Evolutionary conservation across 352 stramenopile genomes (phyloP).

Genomic region (Thalassiosira pacifica): DNA sequence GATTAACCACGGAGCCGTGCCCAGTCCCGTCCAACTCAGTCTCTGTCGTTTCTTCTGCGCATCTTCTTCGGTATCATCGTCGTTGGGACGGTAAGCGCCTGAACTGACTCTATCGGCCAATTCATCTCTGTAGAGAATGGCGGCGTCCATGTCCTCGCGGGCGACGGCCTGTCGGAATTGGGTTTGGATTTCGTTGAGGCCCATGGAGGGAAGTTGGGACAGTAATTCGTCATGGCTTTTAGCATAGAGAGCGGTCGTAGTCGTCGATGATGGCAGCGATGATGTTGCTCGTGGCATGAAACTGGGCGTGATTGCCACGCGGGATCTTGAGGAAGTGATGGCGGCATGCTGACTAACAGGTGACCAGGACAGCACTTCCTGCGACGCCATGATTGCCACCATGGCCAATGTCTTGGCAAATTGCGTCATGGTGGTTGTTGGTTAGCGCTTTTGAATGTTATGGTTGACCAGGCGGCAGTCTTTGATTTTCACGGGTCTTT

Average conservation of each 20-base stretch:
- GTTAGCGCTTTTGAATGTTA: neutral
- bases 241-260: neutral
- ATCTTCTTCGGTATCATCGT: conserved; percentile 53
- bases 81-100: conserved; percentile 38
- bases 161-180: conserved; percentile 72
- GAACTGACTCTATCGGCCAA: conserved; percentile 69
- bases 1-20: conserved; percentile 80
- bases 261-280: neutral
- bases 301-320: neutral
- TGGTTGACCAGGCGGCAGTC: no score
- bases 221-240: conserved; percentile 25
- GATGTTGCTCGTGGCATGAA: neutral
- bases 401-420: conserved; percentile 17
- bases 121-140: conserved; percentile 68
- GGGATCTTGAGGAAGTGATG: conserved; percentile 11
- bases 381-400: conserved; percentile 6
- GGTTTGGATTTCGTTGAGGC: conserved; percentile 86
- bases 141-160: conserved; percentile 76
- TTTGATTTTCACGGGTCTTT: neutral
- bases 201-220: conserved; percentile 66
- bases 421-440: conserved; percentile 1
- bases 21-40: conserved; percentile 81
- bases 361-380: conserved; percentile 21
- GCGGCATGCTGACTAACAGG: conserved; percentile 12
- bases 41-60: conserved; percentile 37